These are phyloP conservation scores for Priceomyces castillae DNA, from an alignment of 805 yeast genomes.

Conservation along the genomic window DNA sequence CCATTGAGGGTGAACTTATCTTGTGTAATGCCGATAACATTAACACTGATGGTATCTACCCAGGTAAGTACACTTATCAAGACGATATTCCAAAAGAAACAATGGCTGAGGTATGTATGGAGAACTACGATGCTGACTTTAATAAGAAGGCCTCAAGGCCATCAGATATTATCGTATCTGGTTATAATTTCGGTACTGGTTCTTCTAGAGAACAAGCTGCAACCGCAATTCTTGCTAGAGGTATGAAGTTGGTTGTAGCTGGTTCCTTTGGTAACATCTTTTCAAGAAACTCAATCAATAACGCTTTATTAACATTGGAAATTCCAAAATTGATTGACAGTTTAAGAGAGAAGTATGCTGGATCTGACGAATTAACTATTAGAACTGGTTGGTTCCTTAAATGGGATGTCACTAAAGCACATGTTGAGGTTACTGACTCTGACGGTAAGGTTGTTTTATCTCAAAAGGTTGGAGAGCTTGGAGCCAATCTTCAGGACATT, in stretches of 20 bases:
- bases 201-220: slow-evolving; percentile 99
- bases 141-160: slow-evolving; percentile 67
- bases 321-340: slow-evolving; percentile 81
- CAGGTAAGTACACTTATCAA: slow-evolving; percentile 98
- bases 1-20: slow-evolving; percentile 86
- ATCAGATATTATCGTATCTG: slow-evolving; percentile 87
- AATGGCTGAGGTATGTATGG: slow-evolving; percentile 99
- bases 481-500: slow-evolving; percentile 92
- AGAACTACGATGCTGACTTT: slow-evolving; percentile 92
- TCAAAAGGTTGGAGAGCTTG: slow-evolving; percentile 93
- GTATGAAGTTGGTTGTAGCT: slow-evolving; percentile 86
- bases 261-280: slow-evolving; percentile 98
- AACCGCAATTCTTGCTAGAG: slow-evolving; percentile 93
- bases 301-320: slow-evolving; percentile 90
- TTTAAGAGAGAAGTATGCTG: slow-evolving; percentile 66
- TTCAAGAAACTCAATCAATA: slow-evolving; percentile 93
- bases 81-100: slow-evolving; percentile 92
- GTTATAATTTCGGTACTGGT: slow-evolving; percentile 97
- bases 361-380: slow-evolving; percentile 71
- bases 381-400: slow-evolving; percentile 91
- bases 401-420: slow-evolving; percentile 89
- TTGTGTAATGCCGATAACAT: slow-evolving; percentile 95
- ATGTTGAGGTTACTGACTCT: slow-evolving; percentile 73
- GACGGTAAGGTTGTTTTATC: slow-evolving; percentile 60
- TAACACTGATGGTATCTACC: slow-evolving; percentile 98